Evolutionary conservation across 305 asterid genomes (phyloP), one percentile per base, ranked within the genome.

Genomic region (Stenogyne calaminthoides): DNA sequence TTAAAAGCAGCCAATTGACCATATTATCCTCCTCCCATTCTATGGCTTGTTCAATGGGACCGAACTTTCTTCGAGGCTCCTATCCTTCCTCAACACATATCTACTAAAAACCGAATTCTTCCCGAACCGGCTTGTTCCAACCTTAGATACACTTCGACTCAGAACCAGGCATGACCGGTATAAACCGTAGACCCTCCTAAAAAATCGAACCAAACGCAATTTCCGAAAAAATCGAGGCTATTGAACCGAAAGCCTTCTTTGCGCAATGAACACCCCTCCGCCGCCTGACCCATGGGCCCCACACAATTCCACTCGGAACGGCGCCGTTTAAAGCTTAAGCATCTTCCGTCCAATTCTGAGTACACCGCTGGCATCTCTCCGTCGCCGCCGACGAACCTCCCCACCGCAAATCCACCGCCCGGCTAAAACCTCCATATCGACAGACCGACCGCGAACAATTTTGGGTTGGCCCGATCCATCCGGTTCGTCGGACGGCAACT

Each of bases 361-460:
- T 75, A 84, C 1, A 80, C 89, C 79, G 82, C 82, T 46, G 85
- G 86, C 85, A 82, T 75, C 75, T 71, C 80, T 4, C 73, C 82
- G 1, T 76, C 82, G 4, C 77, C 83, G 0, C 87, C 91, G 3
- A 71, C 82, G 52, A 88, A 90, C 46, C 97, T 75, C 51, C 96
- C 96, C 3, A 88, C 91, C 0, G 91, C 95, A 25, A 85, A 87
- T 0, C 89, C 96, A 2, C 95, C 95, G 8, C 91, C 92, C 4
- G 96, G 95, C 25, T n/a, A n/a, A n/a, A 90, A 51, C 72, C 92
- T 82, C 96, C 96, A 88, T 25, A 87, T 85, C 32, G 90, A 85
- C 39, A 88, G 70, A 60, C 96, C 89, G 6, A 87, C 83, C 4
- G 81, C 70, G 9, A n/a, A n/a, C n/a, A n/a, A n/a, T n/a, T n/a